Evolutionary conservation across 164 flowering plant species (phyloP).

Genomic region (Chimonanthus praecox): DNA sequence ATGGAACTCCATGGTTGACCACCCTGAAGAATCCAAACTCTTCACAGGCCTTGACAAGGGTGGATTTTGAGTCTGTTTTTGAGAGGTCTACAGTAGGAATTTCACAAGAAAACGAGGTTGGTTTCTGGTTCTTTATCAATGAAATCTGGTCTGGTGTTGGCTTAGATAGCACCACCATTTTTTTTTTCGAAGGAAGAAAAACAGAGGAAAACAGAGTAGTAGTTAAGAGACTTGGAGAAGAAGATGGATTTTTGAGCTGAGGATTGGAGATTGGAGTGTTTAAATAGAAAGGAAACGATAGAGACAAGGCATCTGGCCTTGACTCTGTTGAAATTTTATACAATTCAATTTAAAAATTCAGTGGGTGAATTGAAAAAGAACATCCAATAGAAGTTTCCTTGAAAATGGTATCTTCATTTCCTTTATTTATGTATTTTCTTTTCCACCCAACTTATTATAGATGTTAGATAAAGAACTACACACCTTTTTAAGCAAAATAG

Average conservation of each 20-base stretch:
- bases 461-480: background rate
- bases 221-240: background rate
- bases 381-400: background rate
- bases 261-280: constrained; percentile 1
- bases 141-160: constrained; percentile 30
- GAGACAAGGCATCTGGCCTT: constrained; percentile 6
- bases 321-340: constrained; percentile 2
- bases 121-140: constrained; percentile 45
- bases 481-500: background rate
- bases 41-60: constrained; percentile 60
- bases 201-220: background rate
- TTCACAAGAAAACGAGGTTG: constrained; percentile 11
- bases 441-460: background rate
- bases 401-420: background rate
- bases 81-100: constrained; percentile 71
- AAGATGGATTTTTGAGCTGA: background rate
- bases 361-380: background rate
- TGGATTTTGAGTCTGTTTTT: constrained; percentile 37
- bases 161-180: constrained; percentile 54
- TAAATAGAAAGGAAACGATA: constrained; percentile 9
- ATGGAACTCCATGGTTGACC: constrained; percentile 67
- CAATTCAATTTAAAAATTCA: background rate
- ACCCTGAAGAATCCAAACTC: constrained; percentile 88
- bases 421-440: background rate
- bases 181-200: background rate